phyloP scores from a whole-genome alignment of 2,329 filamentous ascomycete species.

The Calonectria pseudoturangicola region DNA sequence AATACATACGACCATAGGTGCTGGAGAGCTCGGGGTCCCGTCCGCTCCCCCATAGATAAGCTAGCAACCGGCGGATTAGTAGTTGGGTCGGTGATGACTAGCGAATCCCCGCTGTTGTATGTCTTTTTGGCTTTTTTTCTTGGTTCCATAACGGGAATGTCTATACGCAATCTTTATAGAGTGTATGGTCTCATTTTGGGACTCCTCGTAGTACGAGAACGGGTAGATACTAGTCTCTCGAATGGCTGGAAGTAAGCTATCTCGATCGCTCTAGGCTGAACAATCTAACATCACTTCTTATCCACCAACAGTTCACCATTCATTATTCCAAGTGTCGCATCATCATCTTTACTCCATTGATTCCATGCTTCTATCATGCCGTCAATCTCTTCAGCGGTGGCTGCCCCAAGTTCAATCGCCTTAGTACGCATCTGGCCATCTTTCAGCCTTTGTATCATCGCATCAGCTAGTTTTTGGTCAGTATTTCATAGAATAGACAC shows the following conservation, averaged over 20 bases:
- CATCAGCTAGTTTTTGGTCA: conserved; percentile 46
- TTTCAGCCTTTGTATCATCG: conserved; percentile 53
- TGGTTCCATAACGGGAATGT: not conserved
- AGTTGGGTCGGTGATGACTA: conserved; percentile 37
- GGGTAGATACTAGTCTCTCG: not conserved
- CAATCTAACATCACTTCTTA: conserved; percentile 40
- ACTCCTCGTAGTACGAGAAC: not conserved
- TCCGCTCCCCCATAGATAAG: conserved; percentile 36
- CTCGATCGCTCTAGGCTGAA: not conserved
- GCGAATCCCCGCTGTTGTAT: conserved; percentile 35
- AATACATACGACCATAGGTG: conserved; percentile 35
- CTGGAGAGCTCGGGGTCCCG: conserved; percentile 32
- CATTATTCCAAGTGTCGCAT: conserved; percentile 55
- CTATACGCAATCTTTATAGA: not conserved
- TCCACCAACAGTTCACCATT: conserved; percentile 55
- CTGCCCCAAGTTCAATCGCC: conserved; percentile 52
- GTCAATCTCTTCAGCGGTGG: conserved; percentile 52
- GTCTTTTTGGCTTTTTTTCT: conserved; percentile 14
- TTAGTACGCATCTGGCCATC: conserved; percentile 51
- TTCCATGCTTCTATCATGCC: conserved; percentile 56
- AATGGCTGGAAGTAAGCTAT: not conserved
- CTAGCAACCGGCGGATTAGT: conserved; percentile 32
- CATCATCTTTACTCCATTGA: conserved; percentile 52
- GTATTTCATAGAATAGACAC: not conserved
- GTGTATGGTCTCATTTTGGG: not conserved